Base-by-base conservation (phyloP, 1,139 yeast species). In the Saccharomyces hybrid region DNA sequence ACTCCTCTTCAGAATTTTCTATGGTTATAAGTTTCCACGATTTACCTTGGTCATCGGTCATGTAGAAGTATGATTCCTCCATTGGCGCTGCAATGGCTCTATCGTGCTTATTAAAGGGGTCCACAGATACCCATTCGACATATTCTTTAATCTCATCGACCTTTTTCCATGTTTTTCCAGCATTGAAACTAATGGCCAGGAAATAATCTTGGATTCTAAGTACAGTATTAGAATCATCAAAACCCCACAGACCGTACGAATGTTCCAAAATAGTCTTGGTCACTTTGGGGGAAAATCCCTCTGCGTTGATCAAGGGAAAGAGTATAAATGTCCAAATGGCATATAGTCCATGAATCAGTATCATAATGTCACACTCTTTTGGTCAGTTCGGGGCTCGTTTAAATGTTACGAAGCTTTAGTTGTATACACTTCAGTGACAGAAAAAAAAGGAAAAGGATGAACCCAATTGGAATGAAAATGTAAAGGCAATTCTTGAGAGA, bases 201-300 rank as follows among this genome's bases (percentile, higher is more conserved):
- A 48, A 9, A 16, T 19, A 26, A 3, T 56, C 49, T 3, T 55
- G 55, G 4, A 56, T 24, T 49, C 57, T 52, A 38, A 67, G 27
- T 21, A 64, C 46, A 28, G 59, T 57, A 4, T 60, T 56, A 2
- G 69, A 63, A 50, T 68, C 71, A 49, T 68, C 71, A 51, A 68
- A 68, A 3, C 63, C 55, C 9, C 38, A 48, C n/a, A 62, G 42
- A 31, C 49, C 50, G 29, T 16, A 49, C 47, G 54, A 44, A 7
- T 16, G 8, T 28, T 50, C 26, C 9, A 52, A 46, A 21, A 38
- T 29, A 7, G 59, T 51, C 54, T 53, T 58, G 2, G 54, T 53
- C 3, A 65, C 63, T 34, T 54, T 60, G 14, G 68, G 68, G 29
- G 27, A 31, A 48, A 56, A 60, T 6, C 55, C 58, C 21, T 55